Base-by-base conservation (phyloP, 2,329 filamentous ascomycete species). In the Waltergamsia citrina region DNA sequence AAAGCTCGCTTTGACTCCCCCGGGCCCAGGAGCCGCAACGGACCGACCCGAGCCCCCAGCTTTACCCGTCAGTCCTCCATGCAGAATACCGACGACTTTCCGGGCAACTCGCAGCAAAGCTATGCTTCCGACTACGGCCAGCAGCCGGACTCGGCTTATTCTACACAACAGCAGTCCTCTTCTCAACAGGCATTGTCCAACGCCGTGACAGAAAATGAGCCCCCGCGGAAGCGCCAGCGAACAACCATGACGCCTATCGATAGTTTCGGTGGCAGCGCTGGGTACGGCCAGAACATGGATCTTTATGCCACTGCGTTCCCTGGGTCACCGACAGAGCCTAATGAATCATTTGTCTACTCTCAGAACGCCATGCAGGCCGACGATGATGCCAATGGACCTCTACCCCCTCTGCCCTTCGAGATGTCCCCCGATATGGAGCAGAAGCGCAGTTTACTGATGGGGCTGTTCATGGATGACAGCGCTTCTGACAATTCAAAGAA, bases 1-100 rank as follows among this genome's bases (percentile, higher is more conserved):
- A 95, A 96, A 63, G 90, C 92, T 12, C 76, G 90, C 10, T 82
- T 95, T 47, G 88, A 95, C 53, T 94, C 88, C 3, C 87, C 88
- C 2, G 81, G 73, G 7, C 82, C 82, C 5, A 69, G 83, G 38
- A 67, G 63, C 37, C 71, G 74, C 21, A 78, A 73, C 44, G 77
- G 78, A 7, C 75, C 75, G 3, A 71, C 78, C 17, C 70, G 79
- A 27, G 74, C 81, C 1, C 71, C 78, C 24, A 78, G 80, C 44
- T 82, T 84, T 45, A 79, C 77, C 50, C 74, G 82, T 36, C 79
- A 84, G 46, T 70, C 79, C 4, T 82, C 80, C 3, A 78, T 79
- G 54, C 79, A 85, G 43, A 81, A 81, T 34, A 69, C 73, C 29
- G 71, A 83, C 49, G 69, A 81, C 38, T 71, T 81, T 56, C 72